Evolutionary conservation across 768 basidiomycete genomes (phyloP).

Genomic region (Mycena rebaudengoi): DNA sequence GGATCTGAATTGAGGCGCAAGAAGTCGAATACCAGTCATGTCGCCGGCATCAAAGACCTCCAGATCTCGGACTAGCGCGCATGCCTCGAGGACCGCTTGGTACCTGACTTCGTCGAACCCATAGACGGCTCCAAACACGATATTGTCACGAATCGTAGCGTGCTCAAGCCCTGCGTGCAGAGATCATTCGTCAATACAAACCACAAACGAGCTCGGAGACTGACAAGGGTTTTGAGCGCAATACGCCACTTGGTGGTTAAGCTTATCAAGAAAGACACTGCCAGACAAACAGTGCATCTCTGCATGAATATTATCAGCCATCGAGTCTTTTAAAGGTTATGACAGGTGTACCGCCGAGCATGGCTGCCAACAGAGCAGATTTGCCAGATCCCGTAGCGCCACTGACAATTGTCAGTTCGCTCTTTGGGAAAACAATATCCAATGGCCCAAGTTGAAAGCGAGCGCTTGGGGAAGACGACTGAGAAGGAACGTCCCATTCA

Average conservation of each 20-base stretch:
- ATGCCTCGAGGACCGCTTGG: constrained; percentile 72
- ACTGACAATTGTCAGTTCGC: constrained; percentile 65
- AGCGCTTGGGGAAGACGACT: constrained; percentile 35
- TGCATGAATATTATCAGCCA: constrained; percentile 33
- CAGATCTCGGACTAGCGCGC: constrained; percentile 77
- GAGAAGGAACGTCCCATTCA: constrained; percentile 58
- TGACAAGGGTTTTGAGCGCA: constrained; percentile 73
- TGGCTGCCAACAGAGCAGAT: constrained; percentile 65
- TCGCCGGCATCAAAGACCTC: constrained; percentile 79
- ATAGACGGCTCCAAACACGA: constrained; percentile 72
- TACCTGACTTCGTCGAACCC: constrained; percentile 74
- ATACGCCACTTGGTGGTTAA: constrained; percentile 69
- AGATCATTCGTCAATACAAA: constrained; percentile 33
- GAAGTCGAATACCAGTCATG: constrained; percentile 62
- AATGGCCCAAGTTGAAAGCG: constrained; percentile 67
- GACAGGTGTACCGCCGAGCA: constrained; percentile 66
- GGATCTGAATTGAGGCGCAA: neutral
- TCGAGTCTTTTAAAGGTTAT: neutral
- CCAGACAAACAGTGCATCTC: constrained; percentile 70
- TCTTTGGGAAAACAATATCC: constrained; percentile 63
- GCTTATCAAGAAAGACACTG: constrained; percentile 62
- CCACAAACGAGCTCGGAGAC: constrained; percentile 20
- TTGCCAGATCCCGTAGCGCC: constrained; percentile 79
- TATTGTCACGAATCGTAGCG: constrained; percentile 83
- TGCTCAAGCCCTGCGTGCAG: constrained; percentile 82